Conservation (phyloP, 176 grass and related monocot species). For the Eleusine indica region DNA sequence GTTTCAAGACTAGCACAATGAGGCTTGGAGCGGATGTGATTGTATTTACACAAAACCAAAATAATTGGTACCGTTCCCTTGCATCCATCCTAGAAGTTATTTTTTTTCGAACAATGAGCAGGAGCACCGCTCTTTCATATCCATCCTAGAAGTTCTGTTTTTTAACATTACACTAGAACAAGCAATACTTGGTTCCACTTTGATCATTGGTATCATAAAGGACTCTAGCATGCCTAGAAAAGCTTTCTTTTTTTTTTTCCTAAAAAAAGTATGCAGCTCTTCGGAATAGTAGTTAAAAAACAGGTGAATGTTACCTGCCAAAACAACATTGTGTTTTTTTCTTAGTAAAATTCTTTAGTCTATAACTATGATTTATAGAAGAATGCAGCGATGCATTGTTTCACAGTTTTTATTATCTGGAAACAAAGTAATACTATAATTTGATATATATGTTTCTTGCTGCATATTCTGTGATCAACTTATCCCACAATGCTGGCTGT, state of each 20-base stretch:
- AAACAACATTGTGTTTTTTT: background rate
- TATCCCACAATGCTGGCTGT: background rate
- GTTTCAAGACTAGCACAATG: constrained; percentile 99
- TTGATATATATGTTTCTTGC: constrained; percentile 11
- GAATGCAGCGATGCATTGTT: background rate
- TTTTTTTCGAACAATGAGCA: too few species aligned
- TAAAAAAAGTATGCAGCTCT: background rate
- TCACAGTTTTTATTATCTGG: constrained; percentile 2
- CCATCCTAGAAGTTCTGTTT: constrained; percentile 12
- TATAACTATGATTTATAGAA: constrained; percentile 10
- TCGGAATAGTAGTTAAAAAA: constrained; percentile 6
- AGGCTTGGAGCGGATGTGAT: constrained; percentile 96
- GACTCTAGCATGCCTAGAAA: background rate
- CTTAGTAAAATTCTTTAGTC: constrained; percentile 4
- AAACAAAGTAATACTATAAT: constrained; percentile 5
- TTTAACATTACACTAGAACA: constrained; percentile 30
- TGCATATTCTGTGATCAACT: constrained; percentile 24
- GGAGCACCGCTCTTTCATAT: background rate
- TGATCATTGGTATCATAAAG: constrained; percentile 24
- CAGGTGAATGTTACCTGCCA: background rate
- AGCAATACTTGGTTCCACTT: constrained; percentile 25
- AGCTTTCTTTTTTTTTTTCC: background rate
- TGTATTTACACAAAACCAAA: constrained; percentile 81
- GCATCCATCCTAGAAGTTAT: constrained; percentile 5
- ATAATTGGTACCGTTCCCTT: constrained; percentile 50